Evolutionary conservation across 1,284 basidiomycete species (phyloP).

Genomic region (Cutaneotrichosporon cutaneum): DNA sequence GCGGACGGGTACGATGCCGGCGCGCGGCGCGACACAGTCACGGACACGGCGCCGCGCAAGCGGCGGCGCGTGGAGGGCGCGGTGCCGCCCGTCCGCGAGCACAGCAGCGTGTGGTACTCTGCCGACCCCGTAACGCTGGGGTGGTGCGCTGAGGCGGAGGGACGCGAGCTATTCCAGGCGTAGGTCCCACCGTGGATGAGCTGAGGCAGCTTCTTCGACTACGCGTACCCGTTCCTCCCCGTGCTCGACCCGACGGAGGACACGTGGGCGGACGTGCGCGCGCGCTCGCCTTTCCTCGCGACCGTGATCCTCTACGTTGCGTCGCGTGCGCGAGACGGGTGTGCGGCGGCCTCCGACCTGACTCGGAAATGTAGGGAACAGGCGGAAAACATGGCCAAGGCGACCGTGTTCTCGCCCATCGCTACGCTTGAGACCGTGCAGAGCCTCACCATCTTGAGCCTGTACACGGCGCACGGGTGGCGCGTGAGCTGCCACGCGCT

Average conservation of each 20-base stretch:
- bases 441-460: conserved; percentile 25
- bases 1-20: conserved; percentile 11
- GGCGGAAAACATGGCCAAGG: conserved; percentile 31
- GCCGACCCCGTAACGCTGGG: conserved; percentile 29
- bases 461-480: conserved; percentile 31
- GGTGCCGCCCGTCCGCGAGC: background rate
- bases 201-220: conserved; percentile 31
- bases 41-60: background rate
- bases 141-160: conserved; percentile 24
- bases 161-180: conserved; percentile 26
- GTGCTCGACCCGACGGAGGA: conserved; percentile 32
- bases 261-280: conserved; percentile 33
- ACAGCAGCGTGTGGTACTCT: background rate
- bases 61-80: conserved; percentile 1
- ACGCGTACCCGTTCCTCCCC: conserved; percentile 33
- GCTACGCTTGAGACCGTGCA: conserved; percentile 34
- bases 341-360: conserved; percentile 19
- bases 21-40: background rate
- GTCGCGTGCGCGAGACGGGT: conserved; percentile 10
- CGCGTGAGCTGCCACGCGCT: conserved; percentile 33
- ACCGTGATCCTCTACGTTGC: conserved; percentile 32
- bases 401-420: conserved; percentile 35
- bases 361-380: conserved; percentile 24
- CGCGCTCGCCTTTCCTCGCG: conserved; percentile 32
- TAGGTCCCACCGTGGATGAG: conserved; percentile 10